A percentile compares a stretch with the other conserved stretches of the same genome.
phyloP scores from a whole-genome alignment of 306 rosid species.

The peach (Prunus persica) region DNA sequence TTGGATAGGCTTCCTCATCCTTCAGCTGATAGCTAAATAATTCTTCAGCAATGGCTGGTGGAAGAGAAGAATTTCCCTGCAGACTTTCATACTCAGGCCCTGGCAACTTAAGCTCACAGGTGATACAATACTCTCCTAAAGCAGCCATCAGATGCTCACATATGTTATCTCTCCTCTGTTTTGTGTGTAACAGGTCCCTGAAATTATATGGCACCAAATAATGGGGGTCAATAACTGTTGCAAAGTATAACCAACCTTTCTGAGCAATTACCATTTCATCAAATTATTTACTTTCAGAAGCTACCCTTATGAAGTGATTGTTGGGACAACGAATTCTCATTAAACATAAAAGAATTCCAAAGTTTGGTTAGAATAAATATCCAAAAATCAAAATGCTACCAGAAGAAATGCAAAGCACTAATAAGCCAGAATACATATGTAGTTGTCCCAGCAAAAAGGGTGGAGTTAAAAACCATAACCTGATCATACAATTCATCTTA shows the following conservation, averaged over 20 bases:
- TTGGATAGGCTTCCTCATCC: conserved; percentile 37
- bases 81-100: conserved; percentile 78
- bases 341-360: background rate
- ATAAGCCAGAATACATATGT: background rate
- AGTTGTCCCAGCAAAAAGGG: background rate
- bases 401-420: background rate
- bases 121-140: conserved; percentile 61
- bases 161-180: conserved; percentile 58
- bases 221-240: conserved; percentile 1
- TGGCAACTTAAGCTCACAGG: conserved; percentile 80
- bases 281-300: background rate
- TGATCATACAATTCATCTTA: background rate
- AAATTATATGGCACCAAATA: conserved; percentile 11
- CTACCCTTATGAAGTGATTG: background rate
- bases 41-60: conserved; percentile 65
- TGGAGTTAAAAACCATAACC: background rate
- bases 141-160: conserved; percentile 59
- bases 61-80: conserved; percentile 70
- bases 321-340: background rate
- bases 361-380: background rate
- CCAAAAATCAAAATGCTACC: background rate
- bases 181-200: conserved; percentile 72
- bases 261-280: background rate
- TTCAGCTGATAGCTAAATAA: conserved; percentile 52
- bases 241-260: background rate